These are phyloP conservation scores for Aspergillus pseudoglaucus DNA, from an alignment of 2,329 filamentous ascomycete species.

Conservation along the genomic window DNA sequence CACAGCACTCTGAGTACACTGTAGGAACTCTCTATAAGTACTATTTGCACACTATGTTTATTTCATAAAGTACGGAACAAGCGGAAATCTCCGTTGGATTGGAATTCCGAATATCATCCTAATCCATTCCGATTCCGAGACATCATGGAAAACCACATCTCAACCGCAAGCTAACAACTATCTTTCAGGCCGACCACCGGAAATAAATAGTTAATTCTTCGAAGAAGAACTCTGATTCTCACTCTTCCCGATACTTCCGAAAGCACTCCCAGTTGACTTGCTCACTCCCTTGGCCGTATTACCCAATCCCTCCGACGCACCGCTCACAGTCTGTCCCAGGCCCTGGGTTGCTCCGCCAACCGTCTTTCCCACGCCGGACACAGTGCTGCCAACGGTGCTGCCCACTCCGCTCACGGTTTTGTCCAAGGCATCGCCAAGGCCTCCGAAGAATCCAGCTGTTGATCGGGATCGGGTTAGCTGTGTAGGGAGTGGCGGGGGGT, in stretches of 20 bases:
- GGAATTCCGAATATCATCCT: background rate
- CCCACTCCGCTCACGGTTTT: conserved; percentile 28
- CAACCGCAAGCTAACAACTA: background rate
- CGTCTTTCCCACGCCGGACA: conserved; percentile 26
- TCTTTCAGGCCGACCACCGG: background rate
- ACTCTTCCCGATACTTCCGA: conserved; percentile 3
- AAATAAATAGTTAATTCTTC: background rate
- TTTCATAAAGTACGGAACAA: too few species aligned
- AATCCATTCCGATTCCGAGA: background rate
- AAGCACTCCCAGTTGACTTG: conserved; percentile 9
- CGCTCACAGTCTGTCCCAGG: conserved; percentile 20
- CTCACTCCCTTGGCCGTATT: conserved; percentile 22
- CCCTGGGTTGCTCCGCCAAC: conserved; percentile 29
- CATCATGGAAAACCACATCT: background rate
- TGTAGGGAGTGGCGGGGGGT: background rate
- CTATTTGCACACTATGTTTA: too few species aligned
- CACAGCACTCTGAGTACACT: too few species aligned
- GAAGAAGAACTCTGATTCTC: background rate
- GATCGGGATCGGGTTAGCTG: background rate
- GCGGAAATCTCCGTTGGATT: too few species aligned
- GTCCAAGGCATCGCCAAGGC: conserved; percentile 21
- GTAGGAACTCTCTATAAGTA: too few species aligned
- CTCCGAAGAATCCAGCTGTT: conserved; percentile 20
- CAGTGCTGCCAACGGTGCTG: conserved; percentile 21
- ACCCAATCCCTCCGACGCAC: conserved; percentile 22